Base-by-base conservation (phyloP, 2,329 filamentous ascomycete genomes). In the Chaetomium sp. region DNA sequence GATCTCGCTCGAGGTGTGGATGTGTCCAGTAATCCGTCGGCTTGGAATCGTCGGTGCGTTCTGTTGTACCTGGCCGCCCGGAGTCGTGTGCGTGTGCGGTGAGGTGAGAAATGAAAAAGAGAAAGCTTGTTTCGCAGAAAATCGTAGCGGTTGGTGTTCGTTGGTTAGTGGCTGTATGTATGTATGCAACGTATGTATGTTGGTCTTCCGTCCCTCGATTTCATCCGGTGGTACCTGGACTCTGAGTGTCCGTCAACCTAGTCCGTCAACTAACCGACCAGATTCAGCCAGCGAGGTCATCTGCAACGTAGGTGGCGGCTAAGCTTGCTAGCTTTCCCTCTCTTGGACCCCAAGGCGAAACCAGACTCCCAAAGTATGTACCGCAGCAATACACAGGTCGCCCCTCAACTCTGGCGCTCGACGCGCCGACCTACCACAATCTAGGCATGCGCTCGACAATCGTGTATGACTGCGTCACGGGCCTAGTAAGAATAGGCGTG, bases 231-330 rank as follows among this genome's bases (percentile, higher is more conserved):
- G 37, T 27, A 27, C 19, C 19, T 27, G 34, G 32, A 14, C 51
- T 11, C 32, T 12, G 9, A 34, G 42, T 47, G 32, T 43, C 52
- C n/a, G 55, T 50, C 38, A 50, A 47, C 41, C 19, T 27, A 38
- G 11, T 19, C 35, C n/a, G 35, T 32, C 47, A n/a, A 19, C 7
- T 36, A 37, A 46, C 36, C 47, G 11, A 12, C 40, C 40, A 6
- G 12, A n/a, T 42, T 40, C 37, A 40, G n/a, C 11, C 35, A 36
- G 8, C 11, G 14, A 44, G 54, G 51, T 57, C 55, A 57, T 57
- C 51, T 57, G 55, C 51, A 49, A 33, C 40, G 19, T 14, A 5
- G 46, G 54, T 55, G 49, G 47, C 51, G 57, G 53, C 42, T 56
- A 52, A 40, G 53, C 40, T 46, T 33, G 47, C 49, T 49, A n/a